These are phyloP conservation scores for Aspergillus unguis DNA, from an alignment of 2,329 filamentous ascomycete genomes.

Conservation along the genomic window DNA sequence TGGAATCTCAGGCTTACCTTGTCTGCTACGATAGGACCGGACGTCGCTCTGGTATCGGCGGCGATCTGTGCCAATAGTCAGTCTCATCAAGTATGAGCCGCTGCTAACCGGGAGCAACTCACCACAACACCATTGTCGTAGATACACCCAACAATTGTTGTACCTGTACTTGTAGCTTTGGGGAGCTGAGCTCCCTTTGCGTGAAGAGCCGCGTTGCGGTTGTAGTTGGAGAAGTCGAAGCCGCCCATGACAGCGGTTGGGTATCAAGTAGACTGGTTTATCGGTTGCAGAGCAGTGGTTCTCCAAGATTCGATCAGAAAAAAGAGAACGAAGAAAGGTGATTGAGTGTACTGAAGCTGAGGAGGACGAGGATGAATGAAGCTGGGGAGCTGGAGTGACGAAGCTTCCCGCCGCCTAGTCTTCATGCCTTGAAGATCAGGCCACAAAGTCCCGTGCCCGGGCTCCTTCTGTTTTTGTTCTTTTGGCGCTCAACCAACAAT, in stretches of 20 bases:
- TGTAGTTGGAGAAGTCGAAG: slow-evolving; percentile 99
- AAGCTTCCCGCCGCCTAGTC: slow-evolving; percentile 41
- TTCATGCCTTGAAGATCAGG: slow-evolving; percentile 20
- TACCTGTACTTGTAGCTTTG: slow-evolving; percentile 97
- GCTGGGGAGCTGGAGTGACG: slow-evolving; percentile 38
- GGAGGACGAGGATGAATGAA: slow-evolving; percentile 18
- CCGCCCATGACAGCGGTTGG: slow-evolving; percentile 69
- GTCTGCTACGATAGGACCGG: slow-evolving; percentile 96
- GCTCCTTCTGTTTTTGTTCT: slow-evolving; percentile 21
- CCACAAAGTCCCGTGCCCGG: slow-evolving; percentile 13
- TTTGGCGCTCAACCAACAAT: slow-evolving; percentile 1
- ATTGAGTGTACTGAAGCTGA: neutral
- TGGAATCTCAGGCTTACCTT: slow-evolving; percentile 55
- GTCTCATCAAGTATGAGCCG: slow-evolving; percentile 12
- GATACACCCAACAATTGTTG: slow-evolving; percentile 96
- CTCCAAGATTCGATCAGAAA: neutral
- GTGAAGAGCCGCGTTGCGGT: slow-evolving; percentile 95
- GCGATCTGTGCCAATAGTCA: slow-evolving; percentile 65
- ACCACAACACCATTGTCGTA: slow-evolving; percentile 95
- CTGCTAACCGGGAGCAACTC: slow-evolving; percentile 35
- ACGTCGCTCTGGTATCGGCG: slow-evolving; percentile 95
- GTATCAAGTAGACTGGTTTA: slow-evolving; percentile 20
- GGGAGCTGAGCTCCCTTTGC: slow-evolving; percentile 90
- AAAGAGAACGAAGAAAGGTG: neutral
- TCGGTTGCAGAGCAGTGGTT: neutral